Base-by-base conservation (phyloP, 805 yeast genomes). In the Tanozyma kutaoensis region DNA sequence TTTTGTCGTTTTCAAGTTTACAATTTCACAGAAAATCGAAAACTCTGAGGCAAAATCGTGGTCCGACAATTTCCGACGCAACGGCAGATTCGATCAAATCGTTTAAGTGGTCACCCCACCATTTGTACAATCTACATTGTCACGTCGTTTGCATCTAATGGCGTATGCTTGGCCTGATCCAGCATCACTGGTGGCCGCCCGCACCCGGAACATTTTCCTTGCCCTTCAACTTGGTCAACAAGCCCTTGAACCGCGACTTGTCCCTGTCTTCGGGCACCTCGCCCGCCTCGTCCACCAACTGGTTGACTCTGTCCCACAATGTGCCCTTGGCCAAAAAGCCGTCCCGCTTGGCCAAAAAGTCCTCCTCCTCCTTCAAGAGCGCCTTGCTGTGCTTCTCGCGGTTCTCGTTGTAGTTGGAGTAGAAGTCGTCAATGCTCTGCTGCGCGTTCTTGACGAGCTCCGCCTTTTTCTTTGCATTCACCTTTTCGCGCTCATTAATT, bases 401-500 rank as follows among this genome's bases (percentile, higher is more conserved):
- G 59, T 86, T 86, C 46, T 66, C 62, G 57, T 82, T 85, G 63
- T 88, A 88, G 46, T 76, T 76, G 42, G 82, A 94, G 52, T 88
- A 88, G 52, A 88, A 88, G 37, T 80, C 94, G 49, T 88, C 95
- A 44, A 85, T 72, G 28, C 84, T 75, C 48, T 74, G 72, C 44
- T 72, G 70, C 8, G 97, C 97, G 35, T 76, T 76, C 27, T 70
- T 67, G 30, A 77, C 68, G 32, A 84, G 65, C 33, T 74, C 82
- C 17, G 59, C 59, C 45, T 77, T 69, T 48, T 71, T 78, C 39
- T 69, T 58, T 13, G 57, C 58, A 40, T 78, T 76, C 36, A 70
- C 71, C 39, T 67, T 75, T 45, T 88, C 97, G 46, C 93, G 70
- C 44, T 80, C 72, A 28, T 67, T 60, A 34, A 88, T 75, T 49